Evolutionary conservation across 495 filamentous ascomycete genomes (phyloP).

Genomic region (Hypoxylon perforatum): DNA sequence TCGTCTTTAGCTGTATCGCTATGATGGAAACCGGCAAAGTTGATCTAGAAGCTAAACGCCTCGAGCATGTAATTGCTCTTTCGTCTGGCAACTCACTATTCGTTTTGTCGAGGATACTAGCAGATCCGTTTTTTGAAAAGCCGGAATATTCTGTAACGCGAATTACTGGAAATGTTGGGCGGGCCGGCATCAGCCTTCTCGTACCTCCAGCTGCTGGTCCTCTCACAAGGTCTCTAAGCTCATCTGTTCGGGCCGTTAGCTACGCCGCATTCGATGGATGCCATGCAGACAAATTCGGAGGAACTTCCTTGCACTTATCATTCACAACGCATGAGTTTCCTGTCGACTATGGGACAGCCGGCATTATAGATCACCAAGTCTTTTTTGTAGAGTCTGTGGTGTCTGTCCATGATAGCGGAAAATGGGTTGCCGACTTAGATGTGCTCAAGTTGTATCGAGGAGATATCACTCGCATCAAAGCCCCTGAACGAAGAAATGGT

Average conservation of each 20-base stretch:
- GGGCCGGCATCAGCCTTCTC: slow-evolving; percentile 47
- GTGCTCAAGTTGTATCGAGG: too few relatives aligned
- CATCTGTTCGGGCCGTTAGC: slow-evolving; percentile 40
- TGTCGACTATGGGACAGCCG: slow-evolving; percentile 29
- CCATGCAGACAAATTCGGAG: slow-evolving; percentile 42
- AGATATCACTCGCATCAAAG: too few relatives aligned
- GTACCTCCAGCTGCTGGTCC: slow-evolving; percentile 41
- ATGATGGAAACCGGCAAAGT: slow-evolving; percentile 47
- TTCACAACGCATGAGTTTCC: slow-evolving; percentile 51
- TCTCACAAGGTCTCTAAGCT: slow-evolving; percentile 14
- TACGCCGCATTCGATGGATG: slow-evolving; percentile 47
- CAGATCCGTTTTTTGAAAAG: slow-evolving; percentile 43
- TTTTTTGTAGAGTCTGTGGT: slow-evolving; percentile 48
- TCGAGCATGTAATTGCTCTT: slow-evolving; percentile 46
- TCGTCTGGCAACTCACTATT: slow-evolving; percentile 49
- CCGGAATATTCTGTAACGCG: slow-evolving; percentile 15
- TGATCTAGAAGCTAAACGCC: slow-evolving; percentile 33
- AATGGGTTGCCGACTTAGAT: slow-evolving; percentile 55
- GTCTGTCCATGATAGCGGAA: slow-evolving; percentile 45
- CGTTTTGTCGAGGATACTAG: slow-evolving; percentile 41
- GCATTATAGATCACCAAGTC: slow-evolving; percentile 38
- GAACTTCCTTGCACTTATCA: slow-evolving; percentile 54
- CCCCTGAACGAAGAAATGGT: too few relatives aligned
- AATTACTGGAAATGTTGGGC: slow-evolving; percentile 51
- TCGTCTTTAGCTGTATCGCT: slow-evolving; percentile 44